phyloP scores from a whole-genome alignment of 2,329 filamentous ascomycete genomes.

The Penicillium concentricum region DNA sequence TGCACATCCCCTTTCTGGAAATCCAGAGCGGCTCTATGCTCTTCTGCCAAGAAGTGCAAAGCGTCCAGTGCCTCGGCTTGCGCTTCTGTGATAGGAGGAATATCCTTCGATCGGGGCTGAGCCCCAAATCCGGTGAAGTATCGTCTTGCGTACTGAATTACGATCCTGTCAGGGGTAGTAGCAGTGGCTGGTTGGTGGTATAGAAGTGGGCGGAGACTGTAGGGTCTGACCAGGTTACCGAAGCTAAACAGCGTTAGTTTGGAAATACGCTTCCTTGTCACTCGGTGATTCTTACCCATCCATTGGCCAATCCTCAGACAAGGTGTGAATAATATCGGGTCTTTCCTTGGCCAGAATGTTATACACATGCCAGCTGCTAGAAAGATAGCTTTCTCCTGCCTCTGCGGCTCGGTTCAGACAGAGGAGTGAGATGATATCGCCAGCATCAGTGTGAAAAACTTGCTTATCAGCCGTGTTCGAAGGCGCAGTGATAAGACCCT shows the following conservation, averaged over 20 bases:
- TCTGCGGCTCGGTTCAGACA: constrained; percentile 47
- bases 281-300: constrained; percentile 41
- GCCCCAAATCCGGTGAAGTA: constrained; percentile 54
- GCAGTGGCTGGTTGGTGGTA: constrained; percentile 54
- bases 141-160: constrained; percentile 62
- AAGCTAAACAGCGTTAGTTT: constrained; percentile 44
- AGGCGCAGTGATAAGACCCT: constrained; percentile 16
- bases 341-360: constrained; percentile 54
- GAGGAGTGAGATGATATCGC: constrained; percentile 55
- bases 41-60: constrained; percentile 51
- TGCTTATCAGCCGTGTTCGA: constrained; percentile 32
- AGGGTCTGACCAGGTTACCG: constrained; percentile 49
- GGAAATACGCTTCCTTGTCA: not conserved
- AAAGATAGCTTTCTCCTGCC: constrained; percentile 55
- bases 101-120: constrained; percentile 41
- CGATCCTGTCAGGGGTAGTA: constrained; percentile 51
- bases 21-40: constrained; percentile 43
- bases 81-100: constrained; percentile 52
- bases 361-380: constrained; percentile 55
- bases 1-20: constrained; percentile 53
- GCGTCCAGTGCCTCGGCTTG: constrained; percentile 55
- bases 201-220: constrained; percentile 43
- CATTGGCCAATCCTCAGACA: constrained; percentile 50
- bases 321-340: constrained; percentile 54
- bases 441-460: constrained; percentile 58